Evolutionary conservation across 2,329 filamentous ascomycete species (phyloP).

Genomic region (Penicillium rolfsii): DNA sequence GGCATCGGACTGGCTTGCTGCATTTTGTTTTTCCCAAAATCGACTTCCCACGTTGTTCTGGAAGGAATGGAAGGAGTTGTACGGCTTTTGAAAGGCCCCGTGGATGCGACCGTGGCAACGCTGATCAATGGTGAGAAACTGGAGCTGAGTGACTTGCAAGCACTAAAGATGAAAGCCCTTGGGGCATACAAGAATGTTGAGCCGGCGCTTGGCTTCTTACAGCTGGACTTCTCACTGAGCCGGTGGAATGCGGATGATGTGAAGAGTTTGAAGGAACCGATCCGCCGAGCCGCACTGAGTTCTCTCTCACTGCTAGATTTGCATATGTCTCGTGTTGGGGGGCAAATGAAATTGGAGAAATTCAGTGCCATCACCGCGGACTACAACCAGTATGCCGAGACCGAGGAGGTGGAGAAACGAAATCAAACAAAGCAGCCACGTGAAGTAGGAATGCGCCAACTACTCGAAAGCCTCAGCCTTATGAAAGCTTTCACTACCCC

Average conservation of each 20-base stretch:
- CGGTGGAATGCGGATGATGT: conserved; percentile 53
- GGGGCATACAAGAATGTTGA: conserved; percentile 44
- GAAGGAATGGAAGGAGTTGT: conserved; percentile 38
- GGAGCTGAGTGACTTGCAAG: conserved; percentile 29
- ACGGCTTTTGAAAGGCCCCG: conserved; percentile 30
- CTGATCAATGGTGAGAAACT: conserved; percentile 23
- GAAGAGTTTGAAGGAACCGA: conserved; percentile 39
- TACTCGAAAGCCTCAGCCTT: conserved; percentile 40
- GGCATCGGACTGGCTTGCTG: conserved; percentile 51
- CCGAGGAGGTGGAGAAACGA: conserved; percentile 22
- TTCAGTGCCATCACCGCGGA: conserved; percentile 15
- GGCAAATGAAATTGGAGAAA: conserved; percentile 25
- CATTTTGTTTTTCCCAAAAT: conserved; percentile 55
- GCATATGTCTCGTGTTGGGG: conserved; percentile 42
- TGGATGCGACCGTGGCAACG: conserved; percentile 36
- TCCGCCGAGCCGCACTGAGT: conserved; percentile 43
- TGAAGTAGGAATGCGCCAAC: conserved; percentile 37
- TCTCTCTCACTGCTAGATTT: conserved; percentile 49
- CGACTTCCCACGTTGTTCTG: conserved; percentile 52
- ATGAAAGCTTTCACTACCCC: conserved; percentile 45
- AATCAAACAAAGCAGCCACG: conserved; percentile 26
- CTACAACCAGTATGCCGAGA: conserved; percentile 3
- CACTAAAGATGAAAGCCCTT: conserved; percentile 42
- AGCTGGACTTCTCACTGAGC: conserved; percentile 52
- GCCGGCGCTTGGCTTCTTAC: conserved; percentile 50